These are phyloP conservation scores for Dryadomyces quercus-mongolicae DNA, from an alignment of 2,329 filamentous ascomycete species.

Conservation along the genomic window DNA sequence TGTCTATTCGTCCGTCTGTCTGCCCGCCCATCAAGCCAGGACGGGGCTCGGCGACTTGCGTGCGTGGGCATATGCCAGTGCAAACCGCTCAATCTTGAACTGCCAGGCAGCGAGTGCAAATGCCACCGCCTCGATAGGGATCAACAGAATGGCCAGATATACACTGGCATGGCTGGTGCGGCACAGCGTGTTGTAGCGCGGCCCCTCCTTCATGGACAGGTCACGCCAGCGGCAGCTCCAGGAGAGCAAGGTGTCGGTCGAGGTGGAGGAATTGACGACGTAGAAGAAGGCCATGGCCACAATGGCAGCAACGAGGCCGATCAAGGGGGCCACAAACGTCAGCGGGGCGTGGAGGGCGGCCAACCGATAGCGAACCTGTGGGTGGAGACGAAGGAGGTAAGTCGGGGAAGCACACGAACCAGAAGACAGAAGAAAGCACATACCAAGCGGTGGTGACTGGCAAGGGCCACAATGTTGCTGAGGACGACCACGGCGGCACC, in stretches of 20 bases:
- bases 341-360: constrained; percentile 22
- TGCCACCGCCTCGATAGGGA: constrained; percentile 41
- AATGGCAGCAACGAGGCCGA: constrained; percentile 33
- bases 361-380: constrained; percentile 25
- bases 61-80: constrained; percentile 18
- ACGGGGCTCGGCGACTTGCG: constrained; percentile 22
- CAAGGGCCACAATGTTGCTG: constrained; percentile 33
- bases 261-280: constrained; percentile 37
- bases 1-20: neutral
- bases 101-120: constrained; percentile 34
- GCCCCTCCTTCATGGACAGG: constrained; percentile 37
- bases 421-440: constrained; percentile 17
- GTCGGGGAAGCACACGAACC: too few relatives aligned
- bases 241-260: constrained; percentile 43
- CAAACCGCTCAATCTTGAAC: constrained; percentile 30
- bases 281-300: constrained; percentile 47
- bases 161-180: constrained; percentile 41
- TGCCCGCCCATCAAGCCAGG: constrained; percentile 4
- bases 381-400: neutral
- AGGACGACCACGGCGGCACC: constrained; percentile 37
- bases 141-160: constrained; percentile 41
- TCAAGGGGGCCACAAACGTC: constrained; percentile 26
- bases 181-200: constrained; percentile 45
- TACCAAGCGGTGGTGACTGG: constrained; percentile 38
- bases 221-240: constrained; percentile 51